These are phyloP conservation scores for Endotrypanum monterogeii DNA, from an alignment of 208 protist species.

Conservation along the genomic window DNA sequence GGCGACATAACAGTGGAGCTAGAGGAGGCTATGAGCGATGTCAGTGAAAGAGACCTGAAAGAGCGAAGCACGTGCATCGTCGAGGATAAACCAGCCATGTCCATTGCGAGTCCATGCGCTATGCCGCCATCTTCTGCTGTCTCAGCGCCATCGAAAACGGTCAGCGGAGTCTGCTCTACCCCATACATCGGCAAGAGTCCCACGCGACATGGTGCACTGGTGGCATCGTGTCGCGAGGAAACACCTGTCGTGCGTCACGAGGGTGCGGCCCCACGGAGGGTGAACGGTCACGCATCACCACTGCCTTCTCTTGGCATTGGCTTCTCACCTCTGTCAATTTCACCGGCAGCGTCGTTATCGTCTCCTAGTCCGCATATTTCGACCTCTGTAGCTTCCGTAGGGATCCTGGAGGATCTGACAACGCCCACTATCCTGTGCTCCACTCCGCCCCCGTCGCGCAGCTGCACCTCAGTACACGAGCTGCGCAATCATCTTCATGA, in stretches of 20 bases:
- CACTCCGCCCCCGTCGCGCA: constrained; percentile 9
- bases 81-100: neutral
- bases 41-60: neutral
- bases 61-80: neutral
- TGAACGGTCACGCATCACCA: neutral
- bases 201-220: neutral
- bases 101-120: neutral
- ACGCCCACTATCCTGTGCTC: constrained; percentile 5
- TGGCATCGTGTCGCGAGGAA: neutral
- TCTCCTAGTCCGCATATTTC: neutral
- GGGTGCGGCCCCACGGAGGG: neutral
- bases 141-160: neutral
- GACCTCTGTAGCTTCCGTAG: neutral
- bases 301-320: neutral
- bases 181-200: neutral
- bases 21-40: neutral
- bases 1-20: neutral
- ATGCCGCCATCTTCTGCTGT: neutral
- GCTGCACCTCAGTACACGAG: constrained; percentile 14
- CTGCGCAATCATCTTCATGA: constrained; percentile 15
- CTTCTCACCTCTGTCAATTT: neutral
- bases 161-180: neutral
- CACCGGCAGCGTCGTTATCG: neutral
- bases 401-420: neutral
- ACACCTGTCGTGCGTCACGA: neutral